Base-by-base conservation (phyloP, 768 basidiomycete genomes). In the Daedaleopsis nitida region DNA sequence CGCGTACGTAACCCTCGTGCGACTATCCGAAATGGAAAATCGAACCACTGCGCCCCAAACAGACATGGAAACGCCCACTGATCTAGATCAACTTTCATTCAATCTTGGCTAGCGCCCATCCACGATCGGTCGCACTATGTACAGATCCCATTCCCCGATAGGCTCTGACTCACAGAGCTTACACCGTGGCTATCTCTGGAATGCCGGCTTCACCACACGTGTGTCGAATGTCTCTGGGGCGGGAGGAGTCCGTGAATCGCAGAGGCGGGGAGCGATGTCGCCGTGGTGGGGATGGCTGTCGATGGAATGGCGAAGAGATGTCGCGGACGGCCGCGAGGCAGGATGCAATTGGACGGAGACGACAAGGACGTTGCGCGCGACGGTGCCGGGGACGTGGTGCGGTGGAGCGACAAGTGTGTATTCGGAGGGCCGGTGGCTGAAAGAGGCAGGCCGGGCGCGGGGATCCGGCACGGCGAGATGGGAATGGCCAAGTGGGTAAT, bases 241-340 rank as follows among this genome's bases (percentile, higher is more conserved):
- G 55, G 59, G 59, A 52, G 54, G 55, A 55, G 49, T 47, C 47
- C 55, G 54, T 52, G 54, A 56, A 51, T 56, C 32, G 1, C 19
- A 39, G 47, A 19, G 59, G 27, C 27, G 27, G 27, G 27, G 27
- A 32, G 27, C 27, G 27, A 32, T 34, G 17, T 13, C 55, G 9
- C 50, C 55, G 37, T 61, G n/a, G 59, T 50, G 60, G 50, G 55
- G 55, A 45, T 23, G 48, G n/a, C 10, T 35, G 27, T 21, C 16
- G 55, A 52, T 52, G 60, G 48, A 21, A 45, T 52, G 60, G 60
- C 1, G 50, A 43, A 62, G 55, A 57, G 60, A 62, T 62, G 51
- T 62, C n/a, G 60, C 60, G 60, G 60, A 34, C 16, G 35, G 60
- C 55, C 60, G 60, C 60, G 55, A 62, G 60, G 60, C 60, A 62